Base-by-base conservation (phyloP, 768 basidiomycete species). In the Boletus tomentosulus region DNA sequence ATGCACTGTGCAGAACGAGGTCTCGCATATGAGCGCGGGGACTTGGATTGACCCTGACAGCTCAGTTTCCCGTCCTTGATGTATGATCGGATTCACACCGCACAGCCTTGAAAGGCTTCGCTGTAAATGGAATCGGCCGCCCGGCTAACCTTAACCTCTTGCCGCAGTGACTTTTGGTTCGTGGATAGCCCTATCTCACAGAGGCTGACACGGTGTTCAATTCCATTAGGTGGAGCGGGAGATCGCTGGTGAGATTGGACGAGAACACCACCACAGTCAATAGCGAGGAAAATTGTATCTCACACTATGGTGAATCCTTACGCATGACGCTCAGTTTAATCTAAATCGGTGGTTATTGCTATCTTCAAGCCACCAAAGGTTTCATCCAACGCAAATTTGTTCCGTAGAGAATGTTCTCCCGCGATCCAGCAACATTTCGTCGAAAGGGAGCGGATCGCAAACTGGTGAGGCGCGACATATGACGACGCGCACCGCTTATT, bases 401-500 rank as follows among this genome's bases (percentile, higher is more conserved):
- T 51, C 39, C 28, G 31, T 19, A 22, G 10, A 16, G 48, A 46
- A 55, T 15, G 24, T 44, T 53, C 51, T 42, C 38, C n/a, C 16
- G 33, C 43, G 48, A 41, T 33, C 24, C 30, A 31, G 48, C 28
- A 31, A 16, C 44, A 44, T 44, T 47, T 37, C 22, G 31, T 58
- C 30, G 38, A 44, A 22, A 47, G 46, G 54, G 49, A 53, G 46
- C 48, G 38, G 63, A 64, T 64, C 63, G 58, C n/a, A 35, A 46
- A 31, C 39, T 25, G 25, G 27, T 16, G 7, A 24, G 24, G 13
- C 33, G 24, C 31, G 22, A 12, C 30, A n/a, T 28, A 31, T 10
- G 31, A 39, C 41, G 37, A 38, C 37, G 12, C 42, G 30, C 39
- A 51, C 49, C 47, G 42, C 10, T 53, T 46, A 25, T 44, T 61